phyloP scores from a whole-genome alignment of 176 grass and related monocot genomes.

The Oryza punctata region DNA sequence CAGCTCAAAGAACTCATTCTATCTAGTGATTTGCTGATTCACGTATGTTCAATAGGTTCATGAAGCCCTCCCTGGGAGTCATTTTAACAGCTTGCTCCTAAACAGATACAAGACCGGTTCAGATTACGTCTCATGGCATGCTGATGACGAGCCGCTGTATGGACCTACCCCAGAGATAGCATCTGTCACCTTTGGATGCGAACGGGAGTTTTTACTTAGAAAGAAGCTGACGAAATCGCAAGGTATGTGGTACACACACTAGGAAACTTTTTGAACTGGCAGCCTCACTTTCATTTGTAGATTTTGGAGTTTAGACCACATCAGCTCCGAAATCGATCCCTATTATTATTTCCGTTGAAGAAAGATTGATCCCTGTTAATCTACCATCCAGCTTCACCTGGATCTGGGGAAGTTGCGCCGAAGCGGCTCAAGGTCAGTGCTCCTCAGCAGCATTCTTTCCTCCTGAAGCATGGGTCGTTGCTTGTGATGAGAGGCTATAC shows the following conservation, averaged over 20 bases:
- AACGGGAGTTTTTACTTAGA: conserved; percentile 69
- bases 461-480: conserved; percentile 81
- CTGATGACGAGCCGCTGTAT: conserved; percentile 82
- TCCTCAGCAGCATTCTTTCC: conserved; percentile 46
- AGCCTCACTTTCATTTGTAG: neutral
- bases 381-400: conserved; percentile 23
- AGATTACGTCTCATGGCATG: conserved; percentile 89
- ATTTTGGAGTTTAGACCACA: neutral
- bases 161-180: conserved; percentile 82
- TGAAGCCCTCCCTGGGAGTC: conserved; percentile 68
- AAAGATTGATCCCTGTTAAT: neutral
- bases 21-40: neutral
- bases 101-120: conserved; percentile 84
- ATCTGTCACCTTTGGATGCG: conserved; percentile 74
- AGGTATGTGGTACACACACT: conserved; percentile 14
- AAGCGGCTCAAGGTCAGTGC: conserved; percentile 51
- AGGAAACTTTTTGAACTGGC: neutral
- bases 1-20: neutral
- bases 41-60: conserved; percentile 53
- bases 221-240: conserved; percentile 63
- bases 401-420: conserved; percentile 23
- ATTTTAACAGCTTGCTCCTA: conserved; percentile 88
- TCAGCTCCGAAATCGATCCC: neutral
- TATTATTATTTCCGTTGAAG: neutral
- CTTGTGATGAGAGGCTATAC: conserved; percentile 84